A percentile compares a stretch with the other conserved stretches of the same genome.
Evolutionary conservation across 176 grass and related monocot genomes (phyloP).

Genomic region (Tillandsia leiboldiana): DNA sequence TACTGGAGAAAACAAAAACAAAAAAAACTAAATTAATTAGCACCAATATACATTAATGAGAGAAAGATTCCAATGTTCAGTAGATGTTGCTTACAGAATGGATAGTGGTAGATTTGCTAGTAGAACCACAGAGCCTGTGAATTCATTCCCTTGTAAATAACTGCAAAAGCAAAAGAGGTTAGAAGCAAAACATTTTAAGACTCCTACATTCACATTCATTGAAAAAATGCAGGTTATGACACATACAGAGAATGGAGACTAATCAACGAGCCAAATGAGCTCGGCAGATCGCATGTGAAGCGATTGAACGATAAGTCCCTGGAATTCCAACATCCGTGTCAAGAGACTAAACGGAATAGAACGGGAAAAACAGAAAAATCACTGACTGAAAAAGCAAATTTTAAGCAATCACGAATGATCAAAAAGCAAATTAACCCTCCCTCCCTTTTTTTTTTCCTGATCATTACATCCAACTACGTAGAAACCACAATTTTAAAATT

Average conservation of each 20-base stretch:
- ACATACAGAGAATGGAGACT: constrained; percentile 75
- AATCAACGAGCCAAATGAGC: constrained; percentile 59
- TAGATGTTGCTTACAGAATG: constrained; percentile 58
- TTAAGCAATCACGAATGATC: neutral
- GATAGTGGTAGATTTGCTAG: constrained; percentile 62
- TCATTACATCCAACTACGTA: neutral
- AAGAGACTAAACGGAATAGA: neutral
- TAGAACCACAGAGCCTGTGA: constrained; percentile 75
- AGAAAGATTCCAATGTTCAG: constrained; percentile 16
- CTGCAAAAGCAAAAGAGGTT: constrained; percentile 38
- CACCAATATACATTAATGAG: constrained; percentile 5
- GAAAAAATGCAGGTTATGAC: neutral
- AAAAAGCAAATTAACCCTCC: neutral
- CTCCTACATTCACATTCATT: constrained; percentile 15
- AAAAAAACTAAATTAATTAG: constrained; percentile 11
- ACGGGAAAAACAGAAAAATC: neutral
- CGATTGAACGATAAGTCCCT: constrained; percentile 86
- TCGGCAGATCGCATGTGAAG: constrained; percentile 61
- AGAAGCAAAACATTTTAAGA: neutral
- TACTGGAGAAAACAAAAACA: constrained; percentile 26
- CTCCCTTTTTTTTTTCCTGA: neutral
- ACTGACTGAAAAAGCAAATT: neutral
- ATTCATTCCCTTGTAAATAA: constrained; percentile 70
- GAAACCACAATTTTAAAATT: neutral
- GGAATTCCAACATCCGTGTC: constrained; percentile 9